phyloP scores from a whole-genome alignment of 2,329 filamentous ascomycete genomes.

The Monosporascus sp. region DNA sequence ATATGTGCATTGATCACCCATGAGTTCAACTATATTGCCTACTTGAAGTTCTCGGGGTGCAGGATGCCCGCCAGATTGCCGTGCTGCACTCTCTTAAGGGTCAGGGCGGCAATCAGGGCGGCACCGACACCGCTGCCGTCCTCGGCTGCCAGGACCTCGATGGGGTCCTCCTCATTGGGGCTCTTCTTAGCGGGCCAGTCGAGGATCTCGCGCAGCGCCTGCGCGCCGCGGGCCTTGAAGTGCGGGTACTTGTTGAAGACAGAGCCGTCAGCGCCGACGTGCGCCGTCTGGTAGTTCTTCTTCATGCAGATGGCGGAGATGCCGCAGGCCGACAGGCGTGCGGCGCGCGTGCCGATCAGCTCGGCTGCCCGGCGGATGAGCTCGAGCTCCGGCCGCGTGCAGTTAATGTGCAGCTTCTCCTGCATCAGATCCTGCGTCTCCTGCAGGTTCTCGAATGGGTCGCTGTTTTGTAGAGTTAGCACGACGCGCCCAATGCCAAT shows the following conservation, averaged over 20 bases:
- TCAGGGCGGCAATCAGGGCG: conserved; percentile 79
- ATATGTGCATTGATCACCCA: background rate
- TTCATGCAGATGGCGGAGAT: conserved; percentile 96
- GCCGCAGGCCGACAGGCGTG: conserved; percentile 88
- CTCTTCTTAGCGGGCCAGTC: conserved; percentile 77
- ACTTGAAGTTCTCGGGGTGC: conserved; percentile 59
- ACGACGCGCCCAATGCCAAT: background rate
- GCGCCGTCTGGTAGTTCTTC: conserved; percentile 82
- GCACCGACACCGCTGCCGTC: conserved; percentile 97
- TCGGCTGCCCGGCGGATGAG: conserved; percentile 85
- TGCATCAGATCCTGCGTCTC: conserved; percentile 83
- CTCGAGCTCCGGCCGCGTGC: conserved; percentile 76
- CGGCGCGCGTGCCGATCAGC: conserved; percentile 90
- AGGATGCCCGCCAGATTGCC: conserved; percentile 61
- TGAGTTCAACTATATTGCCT: conserved; percentile 10
- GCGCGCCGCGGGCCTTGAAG: conserved; percentile 89
- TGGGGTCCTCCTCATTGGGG: conserved; percentile 73
- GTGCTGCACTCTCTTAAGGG: conserved; percentile 58
- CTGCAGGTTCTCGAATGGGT: conserved; percentile 90
- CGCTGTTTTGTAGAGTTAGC: conserved; percentile 44
- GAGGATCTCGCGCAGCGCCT: conserved; percentile 88
- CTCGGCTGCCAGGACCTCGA: conserved; percentile 85
- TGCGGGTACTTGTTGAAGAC: conserved; percentile 99
- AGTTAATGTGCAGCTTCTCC: conserved; percentile 65
- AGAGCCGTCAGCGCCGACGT: conserved; percentile 93